Conservation (phyloP, 495 filamentous ascomycete species). For the Aspergillus homomorphus region DNA sequence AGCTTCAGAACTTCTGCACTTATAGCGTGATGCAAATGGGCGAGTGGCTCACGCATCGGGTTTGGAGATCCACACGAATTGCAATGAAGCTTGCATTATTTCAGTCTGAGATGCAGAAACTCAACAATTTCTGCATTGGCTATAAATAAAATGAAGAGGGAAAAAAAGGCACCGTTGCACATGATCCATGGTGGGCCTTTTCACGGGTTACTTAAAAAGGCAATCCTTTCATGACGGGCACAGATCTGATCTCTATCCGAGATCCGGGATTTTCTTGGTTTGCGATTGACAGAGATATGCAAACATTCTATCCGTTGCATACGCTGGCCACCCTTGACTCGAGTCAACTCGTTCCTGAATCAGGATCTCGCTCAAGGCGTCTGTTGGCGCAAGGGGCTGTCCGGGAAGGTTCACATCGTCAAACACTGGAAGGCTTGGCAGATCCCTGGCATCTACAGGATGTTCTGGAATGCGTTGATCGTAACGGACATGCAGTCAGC, state of each 20-base stretch:
- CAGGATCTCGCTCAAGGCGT: neutral
- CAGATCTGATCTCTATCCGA: neutral
- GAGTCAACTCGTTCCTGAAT: neutral
- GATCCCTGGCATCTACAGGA: constrained; percentile 5
- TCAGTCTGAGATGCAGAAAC: no score
- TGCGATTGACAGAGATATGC: neutral
- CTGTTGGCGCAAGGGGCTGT: constrained; percentile 11
- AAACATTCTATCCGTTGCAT: neutral
- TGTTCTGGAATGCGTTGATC: constrained; percentile 9
- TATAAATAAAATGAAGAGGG: neutral
- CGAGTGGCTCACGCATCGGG: no score
- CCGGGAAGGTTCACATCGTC: no score
- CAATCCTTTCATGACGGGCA: neutral
- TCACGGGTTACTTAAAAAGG: constrained; percentile 13
- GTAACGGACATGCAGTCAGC: neutral
- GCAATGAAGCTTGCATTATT: no score
- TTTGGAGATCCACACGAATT: no score
- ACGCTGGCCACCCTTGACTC: neutral
- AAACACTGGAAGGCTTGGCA: constrained; percentile 3
- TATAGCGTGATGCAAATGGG: no score
- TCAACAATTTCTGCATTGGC: neutral
- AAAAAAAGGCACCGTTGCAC: constrained; percentile 13
- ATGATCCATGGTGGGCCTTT: constrained; percentile 13
- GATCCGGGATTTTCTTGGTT: neutral
- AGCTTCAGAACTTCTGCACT: no score